Evolutionary conservation across 2,329 filamentous ascomycete species (phyloP), one percentile per base, ranked within the genome.

Genomic region (Samsoniella hepiali): DNA sequence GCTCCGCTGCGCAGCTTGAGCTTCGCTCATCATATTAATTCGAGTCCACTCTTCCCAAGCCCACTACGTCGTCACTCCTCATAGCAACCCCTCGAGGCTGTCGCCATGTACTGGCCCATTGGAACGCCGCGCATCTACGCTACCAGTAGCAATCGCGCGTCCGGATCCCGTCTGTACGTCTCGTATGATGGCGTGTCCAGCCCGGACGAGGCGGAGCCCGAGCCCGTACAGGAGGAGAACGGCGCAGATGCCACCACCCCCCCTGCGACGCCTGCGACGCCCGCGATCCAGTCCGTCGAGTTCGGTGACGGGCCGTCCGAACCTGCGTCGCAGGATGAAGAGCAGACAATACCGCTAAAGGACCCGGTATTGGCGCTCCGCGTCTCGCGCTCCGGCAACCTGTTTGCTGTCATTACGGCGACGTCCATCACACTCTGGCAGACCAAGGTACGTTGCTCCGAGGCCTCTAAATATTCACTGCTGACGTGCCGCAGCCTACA

Each of bases 391-490:
- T 88, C 85, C 63, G 93, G 93, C 47, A 89, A 93, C 71, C 79
- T 87, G 66, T 97, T 99, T 77, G 91, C 91, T 58, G 92, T 92
- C 54, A 91, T 97, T 72, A 97, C 94, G 1, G 80, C 85, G 5
- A 91, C 91, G 2, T 90, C 91, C 13, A 86, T 99, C 74, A 92
- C 91, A n/a, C 84, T 99, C 68, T 99, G 95, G 95, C 95, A 99
- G 78, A 94, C 91, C 62, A 94, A 94, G 84, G 92, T 93, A 82
- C 65, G 81, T 71, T 50, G 36, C 54, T 66, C 63, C 2, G 10
- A 22, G 5, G n/a, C 17, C 38, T 22, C 29, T n/a, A n/a, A 17
- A 29, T 13, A 42, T 40, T 34, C 22, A 10, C 13, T 22, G 15
- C 68, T 70, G 62, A 71, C 58, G 53, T 65, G 68, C 64, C 69